A percentile compares a stretch with the other conserved stretches of the same genome.
Evolutionary conservation across 805 yeast species (phyloP).

Genomic region (Wickerhamomyces pijperi): DNA sequence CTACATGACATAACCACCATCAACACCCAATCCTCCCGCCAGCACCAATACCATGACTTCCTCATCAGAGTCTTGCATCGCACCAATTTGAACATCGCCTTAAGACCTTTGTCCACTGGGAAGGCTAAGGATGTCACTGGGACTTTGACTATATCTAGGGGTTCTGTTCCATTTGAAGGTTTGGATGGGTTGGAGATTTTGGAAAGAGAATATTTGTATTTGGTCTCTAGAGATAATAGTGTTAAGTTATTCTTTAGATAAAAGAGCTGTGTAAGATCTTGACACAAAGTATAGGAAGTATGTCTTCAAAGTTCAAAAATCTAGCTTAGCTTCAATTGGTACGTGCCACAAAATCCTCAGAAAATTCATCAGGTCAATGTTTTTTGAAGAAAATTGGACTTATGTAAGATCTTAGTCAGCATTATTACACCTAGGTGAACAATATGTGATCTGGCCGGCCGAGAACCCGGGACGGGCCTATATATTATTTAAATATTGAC

Average conservation of each 20-base stretch:
- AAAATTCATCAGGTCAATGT: no score
- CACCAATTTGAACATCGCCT: slow-evolving; percentile 38
- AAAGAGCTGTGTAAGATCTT: no score
- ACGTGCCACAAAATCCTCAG: no score
- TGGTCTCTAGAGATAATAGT: slow-evolving; percentile 41
- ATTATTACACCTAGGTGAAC: no score
- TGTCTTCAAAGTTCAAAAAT: no score
- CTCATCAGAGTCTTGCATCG: slow-evolving; percentile 36
- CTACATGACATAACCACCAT: slow-evolving; percentile 20
- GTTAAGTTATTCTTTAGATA: slow-evolving; percentile 29
- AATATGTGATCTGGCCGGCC: no score
- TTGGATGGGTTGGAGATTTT: slow-evolving; percentile 18
- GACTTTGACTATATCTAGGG: slow-evolving; percentile 45
- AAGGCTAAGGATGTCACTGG: slow-evolving; percentile 80
- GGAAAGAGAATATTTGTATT: slow-evolving; percentile 57
- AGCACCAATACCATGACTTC: slow-evolving; percentile 34
- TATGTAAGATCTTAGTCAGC: no score
- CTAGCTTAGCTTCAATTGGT: no score
- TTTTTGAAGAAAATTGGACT: no score
- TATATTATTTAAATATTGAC: no score
- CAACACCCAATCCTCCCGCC: slow-evolving; percentile 19
- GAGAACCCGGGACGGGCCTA: no score
- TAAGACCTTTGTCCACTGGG: slow-evolving; percentile 68
- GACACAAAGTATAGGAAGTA: no score
- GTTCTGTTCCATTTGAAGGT: slow-evolving; percentile 21